A percentile compares a stretch with the other conserved stretches of the same genome.
Evolutionary conservation across 441 rosid genomes (phyloP).

Genomic region (Gossypium gossypioides): DNA sequence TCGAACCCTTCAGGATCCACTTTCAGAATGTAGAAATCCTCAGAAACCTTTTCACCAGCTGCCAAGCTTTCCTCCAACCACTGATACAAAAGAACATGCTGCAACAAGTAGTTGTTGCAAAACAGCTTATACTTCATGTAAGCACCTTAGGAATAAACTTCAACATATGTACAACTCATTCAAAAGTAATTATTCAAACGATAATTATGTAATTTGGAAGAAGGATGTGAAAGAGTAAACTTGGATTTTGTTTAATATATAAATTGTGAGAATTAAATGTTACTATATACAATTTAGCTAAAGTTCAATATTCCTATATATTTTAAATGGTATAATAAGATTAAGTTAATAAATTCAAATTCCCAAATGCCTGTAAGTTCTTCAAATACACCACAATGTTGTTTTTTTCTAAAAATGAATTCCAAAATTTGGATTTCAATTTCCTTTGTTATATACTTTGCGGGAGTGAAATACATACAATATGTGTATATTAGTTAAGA

Average conservation of each 20-base stretch:
- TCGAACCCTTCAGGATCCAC: slow-evolving; percentile 27
- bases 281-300: not conserved
- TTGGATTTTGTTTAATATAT: not conserved
- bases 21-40: slow-evolving; percentile 46
- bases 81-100: slow-evolving; percentile 57
- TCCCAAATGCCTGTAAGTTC: not conserved
- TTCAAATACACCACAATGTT: not conserved
- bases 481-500: not conserved
- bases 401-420: not conserved
- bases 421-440: not conserved
- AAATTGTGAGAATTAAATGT: not conserved
- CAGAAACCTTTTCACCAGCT: slow-evolving; percentile 52
- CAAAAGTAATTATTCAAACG: not conserved
- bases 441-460: not conserved
- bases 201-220: not conserved
- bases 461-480: not conserved
- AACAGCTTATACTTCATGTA: not conserved
- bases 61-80: slow-evolving; percentile 84
- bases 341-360: not conserved
- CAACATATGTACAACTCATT: not conserved
- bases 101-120: slow-evolving; percentile 11
- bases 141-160: not conserved
- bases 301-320: not conserved
- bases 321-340: not conserved
- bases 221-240: not conserved